Evolutionary conservation across 768 basidiomycete species (phyloP), one percentile per base, ranked within the genome.

Genomic region (Trametes coccinea): DNA sequence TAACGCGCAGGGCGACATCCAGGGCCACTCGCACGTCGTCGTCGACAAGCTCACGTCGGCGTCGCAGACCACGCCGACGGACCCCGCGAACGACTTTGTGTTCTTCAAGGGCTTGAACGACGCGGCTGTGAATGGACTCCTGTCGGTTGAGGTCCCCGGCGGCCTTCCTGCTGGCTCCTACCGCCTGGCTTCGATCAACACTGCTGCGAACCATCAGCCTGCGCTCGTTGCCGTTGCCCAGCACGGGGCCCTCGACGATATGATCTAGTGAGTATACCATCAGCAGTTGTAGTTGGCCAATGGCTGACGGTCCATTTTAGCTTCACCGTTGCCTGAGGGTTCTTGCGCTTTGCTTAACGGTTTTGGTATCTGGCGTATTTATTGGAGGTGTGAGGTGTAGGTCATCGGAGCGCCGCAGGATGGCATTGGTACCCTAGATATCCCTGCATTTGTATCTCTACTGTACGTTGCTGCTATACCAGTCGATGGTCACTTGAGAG

Each of bases 11-110:
- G 88, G 88, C 55, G 66, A 77, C 45, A 79, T 89, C 66, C 69
- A 81, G 59, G 89, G 88, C 10, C 85, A 88, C 74, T 76, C 78
- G 16, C 88, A 90, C 67, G 72, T 88, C 66, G 85, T 86, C 45
- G 75, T 89, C 56, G 81, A 89, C 72, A 59, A 71, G 53, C 74
- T 90, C 59, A 61, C 69, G 14, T 75, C 80, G 11, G 72, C 88
- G 56, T 73, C 73, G 40, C 77, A 82, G 64, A 83, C 85, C 11
- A 75, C 71, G 0, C 77, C 82, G 1, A 78, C 77, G 13, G 72
- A 87, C 71, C 80, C 84, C 14, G 75, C 67, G 30, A 70, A 75
- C 33, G 56, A 27, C 49, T 88, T 88, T 59, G 80, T 79, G 10
- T 88, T 83, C 73, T 89, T 88, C 79, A 79, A 77, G 69, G 79